Evolutionary conservation across 2,329 filamentous ascomycete genomes (phyloP).

Genomic region (Ceratocystis colombiana): DNA sequence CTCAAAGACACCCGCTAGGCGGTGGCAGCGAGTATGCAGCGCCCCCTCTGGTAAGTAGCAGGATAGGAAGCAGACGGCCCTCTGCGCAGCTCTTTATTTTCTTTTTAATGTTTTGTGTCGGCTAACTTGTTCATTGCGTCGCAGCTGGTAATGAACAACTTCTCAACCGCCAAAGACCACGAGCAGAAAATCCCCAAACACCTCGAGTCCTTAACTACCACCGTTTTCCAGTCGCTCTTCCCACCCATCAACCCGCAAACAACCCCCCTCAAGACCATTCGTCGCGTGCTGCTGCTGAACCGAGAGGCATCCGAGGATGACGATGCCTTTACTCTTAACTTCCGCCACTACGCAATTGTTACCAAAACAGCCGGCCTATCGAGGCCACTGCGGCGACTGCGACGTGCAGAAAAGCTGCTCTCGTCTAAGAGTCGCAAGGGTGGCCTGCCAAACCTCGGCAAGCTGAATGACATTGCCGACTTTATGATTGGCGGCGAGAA

Average conservation of each 20-base stretch:
- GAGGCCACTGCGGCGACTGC: slow-evolving; percentile 69
- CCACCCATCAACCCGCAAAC: slow-evolving; percentile 88
- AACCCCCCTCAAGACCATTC: slow-evolving; percentile 84
- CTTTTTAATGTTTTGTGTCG: neutral
- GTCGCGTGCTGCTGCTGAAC: slow-evolving; percentile 80
- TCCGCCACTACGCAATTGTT: slow-evolving; percentile 91
- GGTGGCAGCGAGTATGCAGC: slow-evolving; percentile 77
- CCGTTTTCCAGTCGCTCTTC: slow-evolving; percentile 91
- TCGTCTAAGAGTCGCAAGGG: slow-evolving; percentile 46
- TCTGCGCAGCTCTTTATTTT: neutral
- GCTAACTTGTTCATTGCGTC: neutral
- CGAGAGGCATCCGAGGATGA: slow-evolving; percentile 55
- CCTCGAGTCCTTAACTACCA: slow-evolving; percentile 84
- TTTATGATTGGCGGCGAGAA: slow-evolving; percentile 79
- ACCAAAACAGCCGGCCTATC: slow-evolving; percentile 79
- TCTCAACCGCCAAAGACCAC: slow-evolving; percentile 53
- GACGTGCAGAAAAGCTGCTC: slow-evolving; percentile 72
- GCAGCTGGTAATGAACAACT: slow-evolving; percentile 96
- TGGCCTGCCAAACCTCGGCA: slow-evolving; percentile 76
- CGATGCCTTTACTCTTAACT: slow-evolving; percentile 69
- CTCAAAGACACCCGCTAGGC: slow-evolving; percentile 71
- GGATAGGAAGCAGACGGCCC: neutral
- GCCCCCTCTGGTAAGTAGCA: slow-evolving; percentile 58
- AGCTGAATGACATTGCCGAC: slow-evolving; percentile 85
- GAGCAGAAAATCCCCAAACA: slow-evolving; percentile 75